These are phyloP conservation scores for Malassezia arunalokei DNA, from an alignment of 1,284 basidiomycete genomes.

Conservation along the genomic window DNA sequence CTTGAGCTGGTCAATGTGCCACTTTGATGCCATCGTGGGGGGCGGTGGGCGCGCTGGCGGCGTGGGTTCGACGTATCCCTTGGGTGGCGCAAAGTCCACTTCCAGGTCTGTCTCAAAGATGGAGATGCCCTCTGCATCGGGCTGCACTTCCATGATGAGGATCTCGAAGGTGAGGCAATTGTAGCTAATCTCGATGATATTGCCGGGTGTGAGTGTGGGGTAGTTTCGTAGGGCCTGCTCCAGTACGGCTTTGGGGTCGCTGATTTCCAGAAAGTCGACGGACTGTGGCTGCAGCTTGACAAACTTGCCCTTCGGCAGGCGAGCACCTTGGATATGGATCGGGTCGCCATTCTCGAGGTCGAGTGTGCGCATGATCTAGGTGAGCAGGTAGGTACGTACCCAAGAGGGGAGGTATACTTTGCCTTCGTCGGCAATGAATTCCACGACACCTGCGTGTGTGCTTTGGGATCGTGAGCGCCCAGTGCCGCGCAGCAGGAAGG, in stretches of 20 bases:
- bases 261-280: conserved; percentile 77
- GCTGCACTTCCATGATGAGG: conserved; percentile 83
- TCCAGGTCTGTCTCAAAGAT: conserved; percentile 93
- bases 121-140: conserved; percentile 64
- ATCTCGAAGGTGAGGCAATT: conserved; percentile 79
- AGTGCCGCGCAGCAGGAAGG: conserved; percentile 86
- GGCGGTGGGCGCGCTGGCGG: conserved; percentile 63
- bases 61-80: conserved; percentile 72
- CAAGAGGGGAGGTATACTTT: conserved; percentile 89
- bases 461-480: conserved; percentile 27
- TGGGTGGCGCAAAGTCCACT: conserved; percentile 56
- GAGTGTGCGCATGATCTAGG: conserved; percentile 90
- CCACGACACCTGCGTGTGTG: conserved; percentile 92
- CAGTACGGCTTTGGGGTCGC: conserved; percentile 88
- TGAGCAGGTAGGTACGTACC: conserved; percentile 48
- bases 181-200: conserved; percentile 50
- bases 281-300: conserved; percentile 95
- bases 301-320: conserved; percentile 81
- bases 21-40: conserved; percentile 88
- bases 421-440: conserved; percentile 96
- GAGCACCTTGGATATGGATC: conserved; percentile 75
- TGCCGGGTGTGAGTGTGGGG: conserved; percentile 51
- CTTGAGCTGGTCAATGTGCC: conserved; percentile 64
- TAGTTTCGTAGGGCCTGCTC: conserved; percentile 92
- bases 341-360: conserved; percentile 86